Evolutionary conservation across 257 asterid genomes (phyloP), one percentile per base, ranked within the genome.

Genomic region (Pogostemon cablin): DNA sequence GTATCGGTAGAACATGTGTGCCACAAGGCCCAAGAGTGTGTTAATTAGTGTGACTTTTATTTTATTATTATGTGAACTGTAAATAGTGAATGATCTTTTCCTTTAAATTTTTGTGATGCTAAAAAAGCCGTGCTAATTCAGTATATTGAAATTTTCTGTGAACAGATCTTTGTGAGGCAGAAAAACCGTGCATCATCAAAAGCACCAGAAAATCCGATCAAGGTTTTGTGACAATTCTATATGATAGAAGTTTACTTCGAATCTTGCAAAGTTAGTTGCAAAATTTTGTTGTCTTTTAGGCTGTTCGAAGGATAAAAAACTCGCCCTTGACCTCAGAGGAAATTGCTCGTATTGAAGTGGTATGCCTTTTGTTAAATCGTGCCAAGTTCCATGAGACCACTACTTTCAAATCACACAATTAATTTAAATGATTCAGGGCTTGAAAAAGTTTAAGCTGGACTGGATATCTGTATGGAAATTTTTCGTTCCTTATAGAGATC

Each of bases 161-260:
- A 58, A 68, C 90, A 90, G 98, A 93, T 93, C 63, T 93, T 93
- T 75, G 93, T 90, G 77, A 82, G 98, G 82, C 98, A 93, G 86
- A 93, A 93, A 88, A 93, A 93, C 78, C 96, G 96, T 17, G 83
- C 97, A 76, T 93, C 98, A 61, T 91, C 97, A 59, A 93, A 88
- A 81, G 93, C 98, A 37, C 95, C 96, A 2, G 98, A 93, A 72
- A 93, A 90, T 80, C 97, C 96, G 38, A 89, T 93, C 75, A 93
- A 93, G 97, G 98, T 90, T 65, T 41, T 44, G 77, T 56, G 40
- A 67, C 62, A 37, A 39, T 75, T 70, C 70, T 75, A 44, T 69
- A 61, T 53, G 2, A 54, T 35, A 55, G 56, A 48, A 43, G 58
- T 37, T 67, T n/a, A 61, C 62, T 60, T 63, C 58, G 39, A 49